Percentiles rank a stretch among this genome's conserved stretches.
Conservation (phyloP, 768 basidiomycete genomes). For the Mycena metata region DNA sequence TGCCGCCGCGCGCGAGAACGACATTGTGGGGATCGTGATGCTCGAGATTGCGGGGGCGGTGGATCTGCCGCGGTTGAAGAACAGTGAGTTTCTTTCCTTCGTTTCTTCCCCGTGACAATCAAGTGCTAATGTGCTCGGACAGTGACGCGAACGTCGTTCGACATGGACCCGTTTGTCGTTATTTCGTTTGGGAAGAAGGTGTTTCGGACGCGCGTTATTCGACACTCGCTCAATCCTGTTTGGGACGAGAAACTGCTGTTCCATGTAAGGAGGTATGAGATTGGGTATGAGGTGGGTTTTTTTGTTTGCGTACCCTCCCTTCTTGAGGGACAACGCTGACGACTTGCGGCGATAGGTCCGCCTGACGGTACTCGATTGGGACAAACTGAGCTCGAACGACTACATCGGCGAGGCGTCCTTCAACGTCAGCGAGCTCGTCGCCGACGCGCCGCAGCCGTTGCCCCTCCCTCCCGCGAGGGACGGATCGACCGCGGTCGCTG, state of each 20-base stretch:
- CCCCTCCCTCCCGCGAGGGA: constrained; percentile 12
- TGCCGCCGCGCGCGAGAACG: constrained; percentile 71
- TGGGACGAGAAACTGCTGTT: constrained; percentile 98
- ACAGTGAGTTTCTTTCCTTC: constrained; percentile 67
- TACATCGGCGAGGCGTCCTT: constrained; percentile 85
- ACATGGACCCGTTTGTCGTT: constrained; percentile 98
- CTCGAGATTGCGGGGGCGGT: constrained; percentile 88
- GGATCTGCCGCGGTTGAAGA: constrained; percentile 88
- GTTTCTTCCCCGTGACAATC: neutral
- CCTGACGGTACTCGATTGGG: constrained; percentile 94
- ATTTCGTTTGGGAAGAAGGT: constrained; percentile 98
- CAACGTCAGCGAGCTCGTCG: constrained; percentile 78
- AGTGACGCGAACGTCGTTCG: constrained; percentile 92
- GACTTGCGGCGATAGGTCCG: constrained; percentile 65
- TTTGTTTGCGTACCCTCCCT: neutral
- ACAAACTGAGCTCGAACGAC: constrained; percentile 92
- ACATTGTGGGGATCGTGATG: constrained; percentile 95
- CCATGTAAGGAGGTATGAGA: constrained; percentile 92
- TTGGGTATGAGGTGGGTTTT: constrained; percentile 54
- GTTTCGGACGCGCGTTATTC: constrained; percentile 90
- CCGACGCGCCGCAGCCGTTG: constrained; percentile 72
- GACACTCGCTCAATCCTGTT: constrained; percentile 84
- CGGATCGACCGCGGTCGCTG: neutral
- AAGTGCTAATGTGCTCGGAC: constrained; percentile 9
- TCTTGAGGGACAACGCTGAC: neutral